These are phyloP conservation scores for Pyrrhoderma noxium DNA, from an alignment of 1,284 basidiomycete genomes.

Conservation along the genomic window DNA sequence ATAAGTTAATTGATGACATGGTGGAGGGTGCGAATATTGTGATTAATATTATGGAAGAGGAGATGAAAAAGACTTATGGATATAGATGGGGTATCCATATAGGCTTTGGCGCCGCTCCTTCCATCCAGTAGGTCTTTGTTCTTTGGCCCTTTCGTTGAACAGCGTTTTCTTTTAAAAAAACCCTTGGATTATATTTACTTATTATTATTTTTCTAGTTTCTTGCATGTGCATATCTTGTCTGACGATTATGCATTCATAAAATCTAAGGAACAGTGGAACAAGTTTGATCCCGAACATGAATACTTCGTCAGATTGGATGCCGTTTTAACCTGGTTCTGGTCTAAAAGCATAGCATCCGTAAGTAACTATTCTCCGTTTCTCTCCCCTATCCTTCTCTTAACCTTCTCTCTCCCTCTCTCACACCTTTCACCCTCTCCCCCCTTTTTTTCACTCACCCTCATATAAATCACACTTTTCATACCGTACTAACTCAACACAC, in stretches of 20 bases:
- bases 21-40: conserved; percentile 48
- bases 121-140: conserved; percentile 63
- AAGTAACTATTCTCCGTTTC: too few relatives aligned
- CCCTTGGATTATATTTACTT: background rate
- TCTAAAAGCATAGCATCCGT: too few relatives aligned
- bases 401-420: too few relatives aligned
- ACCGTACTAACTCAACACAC: too few relatives aligned
- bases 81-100: conserved; percentile 75
- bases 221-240: conserved; percentile 86
- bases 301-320: conserved; percentile 77
- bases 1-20: conserved; percentile 48
- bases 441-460: too few relatives aligned
- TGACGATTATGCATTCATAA: conserved; percentile 71
- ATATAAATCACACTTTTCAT: too few relatives aligned
- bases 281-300: conserved; percentile 85
- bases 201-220: conserved; percentile 44
- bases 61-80: conserved; percentile 75
- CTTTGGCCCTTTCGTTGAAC: background rate
- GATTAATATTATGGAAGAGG: conserved; percentile 59
- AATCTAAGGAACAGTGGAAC: conserved; percentile 91
- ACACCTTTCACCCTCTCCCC: too few relatives aligned
- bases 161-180: background rate
- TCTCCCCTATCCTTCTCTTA: too few relatives aligned
- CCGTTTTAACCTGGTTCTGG: conserved; percentile 75
- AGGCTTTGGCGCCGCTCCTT: conserved; percentile 84